A percentile compares a stretch with the other conserved stretches of the same genome.
phyloP scores from a whole-genome alignment of 371 early-diverging fungal genomes.

The Choanephora cucurbitarum region DNA sequence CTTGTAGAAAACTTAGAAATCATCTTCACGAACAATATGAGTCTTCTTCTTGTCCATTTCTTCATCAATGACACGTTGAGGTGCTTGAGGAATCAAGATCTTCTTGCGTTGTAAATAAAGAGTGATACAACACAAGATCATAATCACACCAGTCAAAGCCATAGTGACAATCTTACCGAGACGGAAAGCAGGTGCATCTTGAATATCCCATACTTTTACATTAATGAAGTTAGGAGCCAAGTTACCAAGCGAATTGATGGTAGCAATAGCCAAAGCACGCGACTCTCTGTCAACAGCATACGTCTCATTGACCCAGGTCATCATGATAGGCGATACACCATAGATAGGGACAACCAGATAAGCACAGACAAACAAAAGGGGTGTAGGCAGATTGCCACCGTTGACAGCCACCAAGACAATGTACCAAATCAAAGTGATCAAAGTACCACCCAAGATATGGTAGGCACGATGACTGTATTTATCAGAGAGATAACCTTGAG shows the following conservation, averaged over 20 bases:
- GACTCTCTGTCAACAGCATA: slow-evolving; percentile 34
- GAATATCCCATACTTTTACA: slow-evolving; percentile 31
- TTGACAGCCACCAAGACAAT: slow-evolving; percentile 60
- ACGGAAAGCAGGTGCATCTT: slow-evolving; percentile 30
- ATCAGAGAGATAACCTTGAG: slow-evolving; percentile 46
- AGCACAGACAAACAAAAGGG: slow-evolving; percentile 35
- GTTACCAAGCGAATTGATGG: slow-evolving; percentile 42
- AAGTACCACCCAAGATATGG: slow-evolving; percentile 41
- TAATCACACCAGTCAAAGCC: slow-evolving; percentile 31
- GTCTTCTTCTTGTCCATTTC: slow-evolving; percentile 22
- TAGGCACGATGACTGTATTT: slow-evolving; percentile 35
- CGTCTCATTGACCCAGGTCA: slow-evolving; percentile 47
- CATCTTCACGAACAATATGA: slow-evolving; percentile 14
- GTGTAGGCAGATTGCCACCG: slow-evolving; percentile 33
- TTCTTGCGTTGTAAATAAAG: slow-evolving; percentile 25
- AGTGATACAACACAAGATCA: slow-evolving; percentile 24
- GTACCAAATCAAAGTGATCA: slow-evolving; percentile 45
- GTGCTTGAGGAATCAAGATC: slow-evolving; percentile 35
- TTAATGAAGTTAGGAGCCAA: slow-evolving; percentile 44
- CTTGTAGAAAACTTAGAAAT: slow-evolving; percentile 17
- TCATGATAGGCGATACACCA: slow-evolving; percentile 39
- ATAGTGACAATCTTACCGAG: slow-evolving; percentile 45
- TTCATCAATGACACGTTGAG: slow-evolving; percentile 34
- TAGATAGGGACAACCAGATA: slow-evolving; percentile 39
- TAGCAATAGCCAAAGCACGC: slow-evolving; percentile 42